Base-by-base conservation (phyloP, 192 early-diverging fungal species). In the Rhizoclosmatium sp. region DNA sequence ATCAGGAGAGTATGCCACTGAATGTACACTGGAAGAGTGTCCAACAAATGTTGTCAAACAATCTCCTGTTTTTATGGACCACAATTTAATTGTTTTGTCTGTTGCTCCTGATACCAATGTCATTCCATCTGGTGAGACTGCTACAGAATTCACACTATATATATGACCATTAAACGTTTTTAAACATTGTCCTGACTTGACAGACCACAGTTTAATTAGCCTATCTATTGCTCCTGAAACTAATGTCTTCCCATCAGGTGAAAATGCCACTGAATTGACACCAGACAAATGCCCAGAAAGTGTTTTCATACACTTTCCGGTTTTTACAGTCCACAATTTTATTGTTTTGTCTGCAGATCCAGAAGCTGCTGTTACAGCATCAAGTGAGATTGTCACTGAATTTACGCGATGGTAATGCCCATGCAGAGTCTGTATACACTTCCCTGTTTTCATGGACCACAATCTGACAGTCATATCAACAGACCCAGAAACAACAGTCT, bases 401-500 rank as follows among this genome's bases (percentile, higher is more conserved):
- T 16, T 39, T 4, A 62, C 60, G 7, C 4, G 5, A 16, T 39
- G n/a, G 4, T 4, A 12, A 58, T 62, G 60, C 7, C 60, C 60
- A 4, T 31, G 7, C n/a, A 39, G 21, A 62, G 16, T 39, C 9
- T 4, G 7, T 4, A 48, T 4, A 58, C 69, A 71, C 5, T 71
- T 49, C 12, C 65, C 47, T 16, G 72, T 82, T 10, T 61, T 23
- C 2, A 71, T 59, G 42, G 78, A 66, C 80, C 80, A 79, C 19
- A 81, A 42, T 51, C 71, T 78, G 19, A 73, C 75, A 16, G 69
- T 79, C 1, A 31, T 76, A 59, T 76, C 80, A 60, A 12, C 41
- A 0, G 66, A 44, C n/a, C 74, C 72, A 46, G 72, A 76, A 3
- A 80, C 72, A 76, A 97, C 92, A 44, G 85, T 91, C 49, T 85